Conservation (phyloP, 371 early-diverging fungal species). For the Actinomortierella ambigua region DNA sequence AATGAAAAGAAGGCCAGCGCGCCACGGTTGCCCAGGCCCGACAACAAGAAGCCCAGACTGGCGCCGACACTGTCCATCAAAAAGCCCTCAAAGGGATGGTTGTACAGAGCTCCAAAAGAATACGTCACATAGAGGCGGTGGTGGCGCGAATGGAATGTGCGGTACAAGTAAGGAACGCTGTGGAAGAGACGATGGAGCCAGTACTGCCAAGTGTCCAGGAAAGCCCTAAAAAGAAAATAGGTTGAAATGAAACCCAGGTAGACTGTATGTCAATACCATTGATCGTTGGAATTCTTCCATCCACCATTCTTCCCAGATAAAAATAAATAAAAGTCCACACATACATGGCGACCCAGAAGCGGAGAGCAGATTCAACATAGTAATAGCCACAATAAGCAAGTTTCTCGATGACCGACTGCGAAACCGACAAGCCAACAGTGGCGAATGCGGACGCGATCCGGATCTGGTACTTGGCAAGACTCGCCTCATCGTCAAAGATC, state of each 20-base stretch:
- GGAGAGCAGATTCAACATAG: constrained; percentile 42
- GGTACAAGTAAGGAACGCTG: constrained; percentile 70
- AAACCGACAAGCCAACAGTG: constrained; percentile 21
- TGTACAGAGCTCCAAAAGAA: constrained; percentile 83
- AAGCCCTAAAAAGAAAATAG: constrained; percentile 50
- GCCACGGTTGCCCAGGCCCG: constrained; percentile 73
- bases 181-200: constrained; percentile 80
- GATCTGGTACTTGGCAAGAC: constrained; percentile 51
- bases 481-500: constrained; percentile 50
- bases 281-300: not conserved
- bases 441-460: constrained; percentile 18
- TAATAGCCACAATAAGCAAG: constrained; percentile 42
- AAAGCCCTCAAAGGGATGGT: constrained; percentile 82
- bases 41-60: constrained; percentile 63
- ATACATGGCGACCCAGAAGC: constrained; percentile 50
- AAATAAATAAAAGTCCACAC: not conserved
- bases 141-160: constrained; percentile 76
- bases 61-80: constrained; percentile 77
- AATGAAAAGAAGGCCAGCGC: constrained; percentile 72
- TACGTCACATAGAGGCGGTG: constrained; percentile 79
- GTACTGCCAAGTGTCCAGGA: constrained; percentile 74
- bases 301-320: not conserved
- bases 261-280: not conserved
- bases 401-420: constrained; percentile 18
- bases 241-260: constrained; percentile 12